Conservation (phyloP, 2,329 filamentous ascomycete species). For the Zopfia rhizophila region DNA sequence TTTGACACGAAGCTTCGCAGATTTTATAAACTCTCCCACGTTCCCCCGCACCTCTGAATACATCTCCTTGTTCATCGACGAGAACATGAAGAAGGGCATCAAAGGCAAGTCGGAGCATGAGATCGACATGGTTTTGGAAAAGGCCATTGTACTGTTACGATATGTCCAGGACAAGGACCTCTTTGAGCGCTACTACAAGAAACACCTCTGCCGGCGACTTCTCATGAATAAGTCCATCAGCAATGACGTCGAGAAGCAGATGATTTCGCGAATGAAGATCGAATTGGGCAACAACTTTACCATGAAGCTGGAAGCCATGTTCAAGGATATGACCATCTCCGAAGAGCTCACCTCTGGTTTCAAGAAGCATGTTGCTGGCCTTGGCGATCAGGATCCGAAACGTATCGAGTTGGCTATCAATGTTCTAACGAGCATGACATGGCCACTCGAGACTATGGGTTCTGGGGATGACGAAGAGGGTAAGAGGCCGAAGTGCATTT, state of each 20-base stretch:
- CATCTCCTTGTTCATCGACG: slow-evolving; percentile 95
- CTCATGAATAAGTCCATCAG: slow-evolving; percentile 90
- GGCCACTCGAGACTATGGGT: slow-evolving; percentile 89
- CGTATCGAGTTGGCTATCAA: slow-evolving; percentile 83
- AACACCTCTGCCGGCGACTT: slow-evolving; percentile 88
- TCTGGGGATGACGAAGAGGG: slow-evolving; percentile 61
- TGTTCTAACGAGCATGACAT: slow-evolving; percentile 91
- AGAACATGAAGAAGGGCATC: slow-evolving; percentile 92
- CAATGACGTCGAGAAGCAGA: slow-evolving; percentile 91
- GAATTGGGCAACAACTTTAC: slow-evolving; percentile 96
- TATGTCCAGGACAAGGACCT: slow-evolving; percentile 93
- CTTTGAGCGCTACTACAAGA: slow-evolving; percentile 98
- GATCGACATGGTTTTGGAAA: slow-evolving; percentile 84
- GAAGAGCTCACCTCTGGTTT: slow-evolving; percentile 83
- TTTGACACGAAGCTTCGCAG: slow-evolving; percentile 85
- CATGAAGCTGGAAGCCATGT: slow-evolving; percentile 93
- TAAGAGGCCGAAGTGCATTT: slow-evolving; percentile 69
- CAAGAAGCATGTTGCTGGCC: slow-evolving; percentile 72
- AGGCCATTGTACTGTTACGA: slow-evolving; percentile 85
- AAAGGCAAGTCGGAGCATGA: slow-evolving; percentile 92
- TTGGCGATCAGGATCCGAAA: slow-evolving; percentile 66
- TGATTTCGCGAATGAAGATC: slow-evolving; percentile 97
- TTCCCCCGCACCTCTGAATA: slow-evolving; percentile 88
- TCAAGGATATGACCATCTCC: slow-evolving; percentile 92
- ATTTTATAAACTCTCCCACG: slow-evolving; percentile 83